These are phyloP conservation scores for Punctularia strigosozonata DNA, from an alignment of 768 basidiomycete genomes.

Conservation along the genomic window DNA sequence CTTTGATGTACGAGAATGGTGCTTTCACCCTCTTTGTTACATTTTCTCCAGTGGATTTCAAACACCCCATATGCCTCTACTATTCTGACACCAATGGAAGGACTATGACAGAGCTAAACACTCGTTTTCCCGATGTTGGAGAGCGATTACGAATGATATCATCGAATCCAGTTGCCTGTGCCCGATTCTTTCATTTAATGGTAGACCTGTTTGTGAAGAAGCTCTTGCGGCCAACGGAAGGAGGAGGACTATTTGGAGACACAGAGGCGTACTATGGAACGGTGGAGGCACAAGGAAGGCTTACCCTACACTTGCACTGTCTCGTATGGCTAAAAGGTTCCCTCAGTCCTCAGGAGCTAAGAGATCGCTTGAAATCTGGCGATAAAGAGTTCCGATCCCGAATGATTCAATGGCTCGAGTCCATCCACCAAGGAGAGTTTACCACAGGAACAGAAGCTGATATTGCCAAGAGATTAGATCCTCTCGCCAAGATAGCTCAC, in stretches of 20 bases:
- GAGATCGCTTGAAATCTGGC: constrained; percentile 1
- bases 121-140: neutral
- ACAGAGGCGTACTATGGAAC: constrained; percentile 25
- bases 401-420: neutral
- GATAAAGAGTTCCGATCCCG: neutral
- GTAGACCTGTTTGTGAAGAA: constrained; percentile 1
- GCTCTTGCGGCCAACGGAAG: neutral
- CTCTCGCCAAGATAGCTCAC: too few relatives aligned
- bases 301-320: constrained; percentile 26
- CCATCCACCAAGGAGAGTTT: neutral
- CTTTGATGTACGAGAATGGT: constrained; percentile 7
- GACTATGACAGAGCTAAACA: neutral
- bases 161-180: constrained; percentile 2
- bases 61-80: constrained; percentile 9
- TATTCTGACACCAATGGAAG: constrained; percentile 7
- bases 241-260: constrained; percentile 15
- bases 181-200: constrained; percentile 4
- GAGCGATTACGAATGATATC: constrained; percentile 3
- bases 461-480: too few relatives aligned
- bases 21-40: constrained; percentile 13
- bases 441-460: too few relatives aligned
- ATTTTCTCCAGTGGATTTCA: constrained; percentile 11
- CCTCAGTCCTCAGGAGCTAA: constrained; percentile 4
- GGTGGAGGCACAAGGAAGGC: constrained; percentile 26
- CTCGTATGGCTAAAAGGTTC: constrained; percentile 21